Percentiles rank a stretch among this genome's conserved stretches.
Evolutionary conservation across 2,329 filamentous ascomycete genomes (phyloP).

Genomic region (Grosmannia penicillata): DNA sequence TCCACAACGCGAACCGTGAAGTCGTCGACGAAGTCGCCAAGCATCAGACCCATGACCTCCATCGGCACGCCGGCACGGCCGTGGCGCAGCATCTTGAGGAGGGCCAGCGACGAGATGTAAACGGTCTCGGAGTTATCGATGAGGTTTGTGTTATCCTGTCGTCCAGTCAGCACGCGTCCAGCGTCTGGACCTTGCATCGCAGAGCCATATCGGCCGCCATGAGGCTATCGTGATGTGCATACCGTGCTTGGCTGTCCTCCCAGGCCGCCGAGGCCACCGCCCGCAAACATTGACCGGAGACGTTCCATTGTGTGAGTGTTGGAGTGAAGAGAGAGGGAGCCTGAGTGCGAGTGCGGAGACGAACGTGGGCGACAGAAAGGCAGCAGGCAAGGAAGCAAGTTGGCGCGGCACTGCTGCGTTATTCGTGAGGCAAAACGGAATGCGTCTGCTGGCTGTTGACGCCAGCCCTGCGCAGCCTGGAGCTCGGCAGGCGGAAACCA

Average conservation of each 20-base stretch:
- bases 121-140: constrained; percentile 99
- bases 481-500: constrained; percentile 8
- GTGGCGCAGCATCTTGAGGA: constrained; percentile 97
- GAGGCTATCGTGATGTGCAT: no score
- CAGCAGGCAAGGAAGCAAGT: background rate
- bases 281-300: constrained; percentile 76
- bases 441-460: constrained; percentile 11
- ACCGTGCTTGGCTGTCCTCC: constrained; percentile 46
- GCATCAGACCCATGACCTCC: constrained; percentile 99
- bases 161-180: background rate
- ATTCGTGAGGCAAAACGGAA: background rate
- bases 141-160: constrained; percentile 72
- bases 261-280: constrained; percentile 53
- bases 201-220: no score
- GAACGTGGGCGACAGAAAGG: background rate
- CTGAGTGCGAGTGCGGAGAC: background rate
- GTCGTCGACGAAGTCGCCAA: constrained; percentile 97
- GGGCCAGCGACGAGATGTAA: constrained; percentile 92
- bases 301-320: constrained; percentile 56
- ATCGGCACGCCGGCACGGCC: constrained; percentile 95
- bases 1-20: constrained; percentile 97
- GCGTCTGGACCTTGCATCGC: constrained; percentile 2
- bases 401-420: background rate
- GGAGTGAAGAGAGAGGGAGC: constrained; percentile 6
- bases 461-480: constrained; percentile 19